Percentiles rank a stretch among this genome's conserved stretches.
These are phyloP conservation scores for Chaetothyriales sp. DNA, from an alignment of 2,329 filamentous ascomycete species.

Conservation along the genomic window DNA sequence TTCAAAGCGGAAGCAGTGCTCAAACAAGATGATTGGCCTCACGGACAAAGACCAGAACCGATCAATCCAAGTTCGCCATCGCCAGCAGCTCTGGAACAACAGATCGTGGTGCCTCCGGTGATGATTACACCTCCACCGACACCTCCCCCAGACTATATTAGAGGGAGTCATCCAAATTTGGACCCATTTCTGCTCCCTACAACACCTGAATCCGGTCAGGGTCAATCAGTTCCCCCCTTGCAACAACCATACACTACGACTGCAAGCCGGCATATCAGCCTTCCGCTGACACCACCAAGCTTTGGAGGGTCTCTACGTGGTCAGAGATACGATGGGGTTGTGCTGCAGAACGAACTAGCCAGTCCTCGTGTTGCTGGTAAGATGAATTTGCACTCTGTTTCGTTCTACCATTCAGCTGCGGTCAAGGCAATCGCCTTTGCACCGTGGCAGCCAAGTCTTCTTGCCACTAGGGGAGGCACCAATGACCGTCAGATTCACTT, in stretches of 20 bases:
- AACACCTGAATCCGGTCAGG: neutral
- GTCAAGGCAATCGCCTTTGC: constrained; percentile 96
- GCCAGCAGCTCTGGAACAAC: neutral
- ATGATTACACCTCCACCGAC: constrained; percentile 4
- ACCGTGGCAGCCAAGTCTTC: constrained; percentile 73
- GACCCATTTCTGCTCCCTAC: neutral
- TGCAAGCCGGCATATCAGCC: neutral
- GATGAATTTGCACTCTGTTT: constrained; percentile 45
- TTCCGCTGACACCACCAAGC: neutral
- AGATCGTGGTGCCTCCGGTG: neutral
- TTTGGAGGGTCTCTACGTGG: neutral
- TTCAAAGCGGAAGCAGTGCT: constrained; percentile 55
- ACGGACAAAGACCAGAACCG: constrained; percentile 1
- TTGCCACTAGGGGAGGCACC: constrained; percentile 83
- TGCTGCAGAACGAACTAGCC: constrained; percentile 9
- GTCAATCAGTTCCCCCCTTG: neutral
- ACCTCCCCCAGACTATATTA: neutral
- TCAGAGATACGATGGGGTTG: neutral
- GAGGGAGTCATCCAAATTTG: neutral
- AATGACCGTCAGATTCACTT: constrained; percentile 96
- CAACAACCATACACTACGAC: neutral
- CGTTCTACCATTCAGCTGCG: constrained; percentile 67
- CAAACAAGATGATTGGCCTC: constrained; percentile 3
- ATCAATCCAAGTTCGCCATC: neutral
- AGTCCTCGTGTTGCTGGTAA: constrained; percentile 10